These are phyloP conservation scores for Ceratopteris richardii DNA, from an alignment of 75 land plant species.

Conservation along the genomic window DNA sequence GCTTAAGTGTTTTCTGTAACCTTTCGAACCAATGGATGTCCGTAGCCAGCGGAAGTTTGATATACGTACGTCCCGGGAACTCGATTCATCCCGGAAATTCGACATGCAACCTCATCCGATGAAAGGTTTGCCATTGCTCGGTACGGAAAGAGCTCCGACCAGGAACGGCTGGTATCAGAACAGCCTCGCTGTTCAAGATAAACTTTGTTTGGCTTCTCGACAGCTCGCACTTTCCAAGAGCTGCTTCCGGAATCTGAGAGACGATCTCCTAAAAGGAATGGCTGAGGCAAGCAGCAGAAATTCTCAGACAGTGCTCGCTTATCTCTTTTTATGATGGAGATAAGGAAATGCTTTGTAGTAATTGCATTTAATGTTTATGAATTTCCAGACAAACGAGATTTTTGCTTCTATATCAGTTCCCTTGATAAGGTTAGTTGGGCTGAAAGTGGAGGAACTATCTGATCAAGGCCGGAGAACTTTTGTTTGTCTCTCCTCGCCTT, in stretches of 20 bases:
- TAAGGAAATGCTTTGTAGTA: not conserved
- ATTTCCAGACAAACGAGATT: conserved; percentile 1
- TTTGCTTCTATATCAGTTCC: not conserved
- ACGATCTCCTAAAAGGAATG: not conserved
- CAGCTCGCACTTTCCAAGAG: not conserved
- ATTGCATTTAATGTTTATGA: no score
- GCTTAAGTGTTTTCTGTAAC: no score
- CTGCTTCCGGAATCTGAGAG: not conserved
- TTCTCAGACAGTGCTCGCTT: no score
- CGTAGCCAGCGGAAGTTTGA: no score
- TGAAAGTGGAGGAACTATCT: not conserved
- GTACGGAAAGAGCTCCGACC: no score
- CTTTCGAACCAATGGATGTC: no score
- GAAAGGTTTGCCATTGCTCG: no score
- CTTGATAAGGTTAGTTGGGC: not conserved
- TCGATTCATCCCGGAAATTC: no score
- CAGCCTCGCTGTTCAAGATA: not conserved
- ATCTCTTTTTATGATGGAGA: not conserved
- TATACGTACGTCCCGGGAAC: no score
- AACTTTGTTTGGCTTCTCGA: not conserved
- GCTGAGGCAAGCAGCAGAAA: not conserved
- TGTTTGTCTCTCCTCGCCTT: not conserved
- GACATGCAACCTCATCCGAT: no score
- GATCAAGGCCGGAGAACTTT: not conserved
- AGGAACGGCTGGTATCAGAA: no score